Base-by-base conservation (phyloP, 208 protist species). In the Acanthamoeba quina region DNA sequence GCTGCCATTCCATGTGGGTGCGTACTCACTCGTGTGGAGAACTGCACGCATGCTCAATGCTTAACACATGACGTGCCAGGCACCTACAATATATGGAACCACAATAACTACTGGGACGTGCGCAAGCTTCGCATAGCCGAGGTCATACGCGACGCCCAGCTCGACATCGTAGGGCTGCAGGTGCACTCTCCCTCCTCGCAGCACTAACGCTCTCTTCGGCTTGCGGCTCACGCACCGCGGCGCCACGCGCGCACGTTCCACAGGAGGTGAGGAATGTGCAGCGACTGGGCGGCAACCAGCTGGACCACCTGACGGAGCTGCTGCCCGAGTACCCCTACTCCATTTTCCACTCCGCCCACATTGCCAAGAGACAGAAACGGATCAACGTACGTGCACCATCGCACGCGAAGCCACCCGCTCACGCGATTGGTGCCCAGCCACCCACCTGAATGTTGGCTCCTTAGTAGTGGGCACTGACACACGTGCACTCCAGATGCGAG, bases 11-110 rank as follows among this genome's bases (percentile, higher is more conserved):
- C 62, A 34, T 68, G 62, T 68, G 29, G 62, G 62, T 68, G 13
- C 62, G 62, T 17, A 19, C 58, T n/a, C 58, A 64, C 58, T 29
- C 58, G 5, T 64, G 13, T 19, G 58, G 58, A 9, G n/a, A n/a
- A 19, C 52, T 56, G 1, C 15, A 9, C 6, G 13, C 15, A 19
- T 56, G 24, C 21, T 64, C 58, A 6, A 64, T 17, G 58, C 24
- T 6, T 13, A 10, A 34, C 62, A 34, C n/a, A 5, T 68, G n/a
- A 17, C 19, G 11, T 21, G 29, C 11, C 62, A 80, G 70, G 37
- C 5, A 54, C 70, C 7, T 80, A 80, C 70, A 80, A 80, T 37
- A 80, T 80, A 47, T 80, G 70, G 70, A 80, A 80, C 70, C 49
- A 80, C 70, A 80, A 80, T 10, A 80, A 80, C 70, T 80, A 80